Conservation (phyloP, 1,284 basidiomycete genomes). For the Lentinus polychrous region DNA sequence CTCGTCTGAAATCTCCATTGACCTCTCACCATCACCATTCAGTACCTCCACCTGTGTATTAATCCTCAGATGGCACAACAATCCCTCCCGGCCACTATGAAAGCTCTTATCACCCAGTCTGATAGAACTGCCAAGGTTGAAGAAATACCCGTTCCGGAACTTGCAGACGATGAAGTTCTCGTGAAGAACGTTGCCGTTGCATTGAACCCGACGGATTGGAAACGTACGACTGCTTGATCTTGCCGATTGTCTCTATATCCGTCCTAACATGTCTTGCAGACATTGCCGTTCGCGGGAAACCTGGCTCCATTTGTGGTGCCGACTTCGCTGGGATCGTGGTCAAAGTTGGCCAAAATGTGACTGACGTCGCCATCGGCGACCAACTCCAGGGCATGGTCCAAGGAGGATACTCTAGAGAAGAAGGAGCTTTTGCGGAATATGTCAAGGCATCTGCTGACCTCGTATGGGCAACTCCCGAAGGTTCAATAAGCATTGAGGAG, state of each 20-base stretch:
- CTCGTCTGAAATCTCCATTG: too few species aligned
- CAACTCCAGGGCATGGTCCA: slow-evolving; percentile 20
- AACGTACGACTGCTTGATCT: slow-evolving; percentile 13
- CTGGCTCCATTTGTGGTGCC: slow-evolving; percentile 10
- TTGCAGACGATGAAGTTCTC: slow-evolving; percentile 21
- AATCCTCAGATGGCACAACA: too few species aligned
- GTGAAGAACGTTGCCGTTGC: slow-evolving; percentile 19
- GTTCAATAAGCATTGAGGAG: slow-evolving; percentile 24
- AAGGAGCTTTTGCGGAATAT: slow-evolving; percentile 36
- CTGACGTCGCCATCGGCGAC: slow-evolving; percentile 16
- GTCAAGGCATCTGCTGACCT: slow-evolving; percentile 25
- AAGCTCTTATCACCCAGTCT: slow-evolving; percentile 10
- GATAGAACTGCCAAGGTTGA: slow-evolving; percentile 13
- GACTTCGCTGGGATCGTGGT: slow-evolving; percentile 22
- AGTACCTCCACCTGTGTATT: too few species aligned
- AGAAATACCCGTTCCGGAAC: slow-evolving; percentile 19
- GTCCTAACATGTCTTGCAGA: slow-evolving; percentile 7
- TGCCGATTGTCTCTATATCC: background rate
- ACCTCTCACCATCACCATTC: too few species aligned
- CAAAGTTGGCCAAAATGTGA: slow-evolving; percentile 18
- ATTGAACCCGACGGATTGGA: slow-evolving; percentile 24
- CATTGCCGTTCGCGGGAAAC: slow-evolving; percentile 7
- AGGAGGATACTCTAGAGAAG: slow-evolving; percentile 18
- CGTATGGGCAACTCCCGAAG: slow-evolving; percentile 27
- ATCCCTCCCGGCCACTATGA: slow-evolving; percentile 12